Evolutionary conservation across 2,329 filamentous ascomycete species (phyloP), one percentile per base, ranked within the genome.

Genomic region (Neofusicoccum parvum): DNA sequence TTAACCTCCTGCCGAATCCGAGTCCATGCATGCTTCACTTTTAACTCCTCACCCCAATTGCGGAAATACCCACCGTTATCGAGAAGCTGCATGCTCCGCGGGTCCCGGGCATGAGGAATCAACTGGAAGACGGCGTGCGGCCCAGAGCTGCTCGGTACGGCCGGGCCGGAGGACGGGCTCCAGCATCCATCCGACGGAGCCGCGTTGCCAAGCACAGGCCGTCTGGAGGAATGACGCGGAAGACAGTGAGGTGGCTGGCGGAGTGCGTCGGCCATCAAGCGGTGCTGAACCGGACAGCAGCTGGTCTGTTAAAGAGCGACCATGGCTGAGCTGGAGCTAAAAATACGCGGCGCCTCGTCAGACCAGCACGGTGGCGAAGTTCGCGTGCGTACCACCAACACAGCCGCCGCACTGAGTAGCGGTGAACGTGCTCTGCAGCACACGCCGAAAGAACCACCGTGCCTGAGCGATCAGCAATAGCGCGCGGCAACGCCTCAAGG

Each of bases 401-500:
- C 41, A 60, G 56, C 56, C 56, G 41, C 32, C 56, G 56, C 45
- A 36, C 56, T 23, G 56, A 60, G 56, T 60, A 60, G 56, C 56
- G 56, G 56, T 60, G 56, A 48, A 60, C 56, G 56, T 60, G 56
- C 56, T 48, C 41, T n/a, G 9, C 27, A 48, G 56, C 56, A 60
- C 14, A 60, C 15, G 56, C 56, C 56, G 56, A 60, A 36, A 60
- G 56, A 48, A 37, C 56, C 56, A 60, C 56, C 56, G 56, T 60
- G 56, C 56, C 56, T 20, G 43, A 48, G 56, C 27, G 56, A 60
- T 60, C 56, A 60, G 56, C 56, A 20, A 48, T 60, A 60, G 56
- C 56, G 56, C 56, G 41, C 56, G 56, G 56, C 56, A 48, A 48
- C 56, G n/a, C n/a, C 32, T 11, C 56, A 37, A 60, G 56, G 56